phyloP scores from a whole-genome alignment of 2,329 filamentous ascomycete species.

The Diaporthe nobilis region DNA sequence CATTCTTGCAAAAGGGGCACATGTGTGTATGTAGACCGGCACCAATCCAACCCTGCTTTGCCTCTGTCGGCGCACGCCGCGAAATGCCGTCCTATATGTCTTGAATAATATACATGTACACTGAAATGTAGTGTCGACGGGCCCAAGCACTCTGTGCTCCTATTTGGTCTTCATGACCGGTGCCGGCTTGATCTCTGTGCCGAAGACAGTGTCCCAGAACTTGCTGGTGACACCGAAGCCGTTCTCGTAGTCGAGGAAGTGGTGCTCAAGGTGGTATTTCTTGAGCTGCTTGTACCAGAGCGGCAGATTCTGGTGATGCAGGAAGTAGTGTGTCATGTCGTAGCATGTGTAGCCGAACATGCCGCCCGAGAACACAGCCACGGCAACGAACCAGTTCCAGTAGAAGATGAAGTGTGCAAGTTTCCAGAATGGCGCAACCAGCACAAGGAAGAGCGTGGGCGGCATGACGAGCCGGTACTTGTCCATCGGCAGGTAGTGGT shows the following conservation, averaged over 20 bases:
- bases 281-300: slow-evolving; percentile 92
- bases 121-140: slow-evolving; percentile 32
- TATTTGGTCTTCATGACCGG: slow-evolving; percentile 55
- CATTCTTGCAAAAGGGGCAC: slow-evolving; percentile 1
- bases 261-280: slow-evolving; percentile 97
- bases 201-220: slow-evolving; percentile 96
- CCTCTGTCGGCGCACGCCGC: not conserved
- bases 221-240: slow-evolving; percentile 96
- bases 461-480: slow-evolving; percentile 98
- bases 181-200: slow-evolving; percentile 77
- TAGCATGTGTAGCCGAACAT: slow-evolving; percentile 97
- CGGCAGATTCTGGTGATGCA: slow-evolving; percentile 94
- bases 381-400: slow-evolving; percentile 87
- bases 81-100: slow-evolving; percentile 17
- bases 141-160: slow-evolving; percentile 4
- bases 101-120: slow-evolving; percentile 36
- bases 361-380: slow-evolving; percentile 86
- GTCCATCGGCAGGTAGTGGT: slow-evolving; percentile 99
- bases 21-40: not conserved
- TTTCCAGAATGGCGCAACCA: slow-evolving; percentile 93
- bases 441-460: slow-evolving; percentile 84
- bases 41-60: slow-evolving; percentile 11
- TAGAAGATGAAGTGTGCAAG: slow-evolving; percentile 86
- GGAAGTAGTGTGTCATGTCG: slow-evolving; percentile 98
- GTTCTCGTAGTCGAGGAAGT: slow-evolving; percentile 98